phyloP scores from a whole-genome alignment of 208 protist genomes.

The Histomonas meleagridis region DNA sequence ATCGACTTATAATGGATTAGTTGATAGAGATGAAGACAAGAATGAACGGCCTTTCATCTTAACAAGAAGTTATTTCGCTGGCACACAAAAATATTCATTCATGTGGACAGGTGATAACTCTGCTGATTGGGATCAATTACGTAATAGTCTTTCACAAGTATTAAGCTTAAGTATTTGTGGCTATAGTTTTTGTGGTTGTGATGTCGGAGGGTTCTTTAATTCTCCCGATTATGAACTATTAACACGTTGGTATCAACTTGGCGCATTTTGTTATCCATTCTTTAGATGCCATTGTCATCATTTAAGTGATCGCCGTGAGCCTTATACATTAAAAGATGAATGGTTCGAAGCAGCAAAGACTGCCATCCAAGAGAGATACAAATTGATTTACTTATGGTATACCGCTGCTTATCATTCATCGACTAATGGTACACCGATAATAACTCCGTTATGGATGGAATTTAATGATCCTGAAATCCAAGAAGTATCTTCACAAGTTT shows the following conservation, averaged over 20 bases:
- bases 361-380: slow-evolving; percentile 61
- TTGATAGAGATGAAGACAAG: slow-evolving; percentile 51
- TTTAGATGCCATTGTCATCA: slow-evolving; percentile 84
- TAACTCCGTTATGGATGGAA: slow-evolving; percentile 78
- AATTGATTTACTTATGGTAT: slow-evolving; percentile 83
- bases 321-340: slow-evolving; percentile 77
- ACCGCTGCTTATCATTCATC: slow-evolving; percentile 73
- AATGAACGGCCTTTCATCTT: slow-evolving; percentile 79
- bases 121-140: slow-evolving; percentile 79
- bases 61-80: slow-evolving; percentile 88
- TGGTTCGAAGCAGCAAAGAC: slow-evolving; percentile 43
- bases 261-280: slow-evolving; percentile 81
- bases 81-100: slow-evolving; percentile 81
- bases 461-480: slow-evolving; percentile 70
- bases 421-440: slow-evolving; percentile 63
- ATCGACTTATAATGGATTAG: slow-evolving; percentile 61
- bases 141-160: slow-evolving; percentile 76
- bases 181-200: slow-evolving; percentile 77
- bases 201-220: slow-evolving; percentile 93
- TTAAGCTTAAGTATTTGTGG: slow-evolving; percentile 78
- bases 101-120: slow-evolving; percentile 94
- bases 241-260: slow-evolving; percentile 86
- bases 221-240: slow-evolving; percentile 77
- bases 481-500: slow-evolving; percentile 47
- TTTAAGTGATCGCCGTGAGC: slow-evolving; percentile 85